Evolutionary conservation across 164 flowering plant species (phyloP).

Genomic region (Vitis amurensis): DNA sequence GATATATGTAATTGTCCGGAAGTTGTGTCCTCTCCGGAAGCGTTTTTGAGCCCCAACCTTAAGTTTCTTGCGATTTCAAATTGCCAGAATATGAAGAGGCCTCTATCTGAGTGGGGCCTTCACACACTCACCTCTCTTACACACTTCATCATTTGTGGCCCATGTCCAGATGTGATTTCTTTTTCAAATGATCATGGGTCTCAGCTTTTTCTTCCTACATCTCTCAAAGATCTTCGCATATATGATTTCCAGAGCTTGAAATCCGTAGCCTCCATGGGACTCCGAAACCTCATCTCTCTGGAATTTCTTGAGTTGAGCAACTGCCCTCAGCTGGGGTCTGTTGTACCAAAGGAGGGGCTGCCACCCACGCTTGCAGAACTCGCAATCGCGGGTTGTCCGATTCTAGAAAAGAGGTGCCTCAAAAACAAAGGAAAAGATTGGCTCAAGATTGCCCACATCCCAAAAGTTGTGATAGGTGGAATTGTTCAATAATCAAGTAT

Average conservation of each 20-base stretch:
- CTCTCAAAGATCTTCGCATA: too few species aligned
- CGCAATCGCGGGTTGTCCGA: background rate
- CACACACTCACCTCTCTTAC: background rate
- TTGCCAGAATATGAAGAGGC: background rate
- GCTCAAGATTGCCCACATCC: conserved; percentile 14
- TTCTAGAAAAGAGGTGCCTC: background rate
- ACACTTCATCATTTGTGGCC: background rate
- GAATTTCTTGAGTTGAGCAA: background rate
- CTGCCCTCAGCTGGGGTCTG: background rate
- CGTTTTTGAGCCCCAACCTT: too few species aligned
- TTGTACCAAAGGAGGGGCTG: background rate
- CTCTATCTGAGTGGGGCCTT: background rate
- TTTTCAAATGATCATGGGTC: too few species aligned
- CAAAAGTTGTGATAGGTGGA: background rate
- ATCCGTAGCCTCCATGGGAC: too few species aligned
- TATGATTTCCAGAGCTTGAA: too few species aligned
- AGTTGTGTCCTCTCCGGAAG: too few species aligned
- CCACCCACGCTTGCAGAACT: background rate
- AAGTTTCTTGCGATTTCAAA: background rate
- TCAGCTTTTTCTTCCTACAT: too few species aligned
- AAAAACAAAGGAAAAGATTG: conserved; percentile 4
- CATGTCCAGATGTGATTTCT: too few species aligned
- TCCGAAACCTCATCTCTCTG: conserved; percentile 5
- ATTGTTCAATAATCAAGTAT: too few species aligned
- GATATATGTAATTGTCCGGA: too few species aligned